Base-by-base conservation (phyloP, 768 basidiomycete species). In the Austroboletus festivus region DNA sequence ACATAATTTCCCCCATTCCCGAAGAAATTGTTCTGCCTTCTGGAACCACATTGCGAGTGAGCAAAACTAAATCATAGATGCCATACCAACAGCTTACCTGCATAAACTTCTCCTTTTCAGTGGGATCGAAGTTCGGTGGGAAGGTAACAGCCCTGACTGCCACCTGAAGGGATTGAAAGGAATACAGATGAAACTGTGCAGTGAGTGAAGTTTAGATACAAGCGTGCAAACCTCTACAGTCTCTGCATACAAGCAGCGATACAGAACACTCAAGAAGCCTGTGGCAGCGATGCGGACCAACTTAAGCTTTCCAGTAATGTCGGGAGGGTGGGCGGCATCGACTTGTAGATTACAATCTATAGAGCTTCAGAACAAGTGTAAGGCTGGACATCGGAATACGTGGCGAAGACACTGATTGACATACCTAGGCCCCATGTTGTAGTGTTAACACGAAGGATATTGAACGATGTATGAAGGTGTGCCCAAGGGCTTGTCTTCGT, bases 11-110 rank as follows among this genome's bases (percentile, higher is more conserved):
- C 12, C 46, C 52, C 51, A 53, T 31, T 46, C 6, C 35, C 35
- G 40, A n/a, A 31, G 37, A 9, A 46, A 50, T 2, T 48, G 51
- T n/a, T 2, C 41, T 15, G 30, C 15, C 43, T 53, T 53, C 52
- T 53, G 18, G 12, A 13, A 20, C 16, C 4, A 21, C 7, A 16
- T 8, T 0, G 10, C 19, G 24, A 5, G 13, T 33, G 31, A 45
- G 23, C 21, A 1, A 22, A 24, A 1, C 10, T 13, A 33, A 13
- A 33, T 6, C n/a, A n/a, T 13, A 33, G 31, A 33, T 15, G 4
- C 31, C 9, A 7, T 13, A 13, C 3, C 13, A 33, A 11, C 15
- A 13, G 13, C 31, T 33, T 15, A 51, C 52, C n/a, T 44, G 43
- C 7, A 13, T 1, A 28, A 53, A 26, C 1, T 20, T n/a, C 0